Conservation (phyloP, 208 protist species). For the Trypanosoma avium region DNA sequence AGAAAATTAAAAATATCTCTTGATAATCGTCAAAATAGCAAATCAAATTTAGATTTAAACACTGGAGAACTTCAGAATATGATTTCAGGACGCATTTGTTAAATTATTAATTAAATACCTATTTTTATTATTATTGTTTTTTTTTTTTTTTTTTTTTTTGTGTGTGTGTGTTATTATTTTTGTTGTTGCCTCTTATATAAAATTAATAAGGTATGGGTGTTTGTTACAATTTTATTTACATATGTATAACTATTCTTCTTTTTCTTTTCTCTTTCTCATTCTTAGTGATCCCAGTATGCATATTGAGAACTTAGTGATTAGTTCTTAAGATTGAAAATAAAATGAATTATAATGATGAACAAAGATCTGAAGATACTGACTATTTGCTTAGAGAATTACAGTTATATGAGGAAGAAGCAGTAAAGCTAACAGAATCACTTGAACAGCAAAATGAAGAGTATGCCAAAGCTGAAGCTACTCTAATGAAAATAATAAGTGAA, state of each 20-base stretch:
- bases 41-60: neutral
- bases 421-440: constrained; percentile 6
- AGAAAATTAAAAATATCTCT: constrained; percentile 21
- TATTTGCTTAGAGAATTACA: constrained; percentile 12
- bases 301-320: no score
- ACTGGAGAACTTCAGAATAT: constrained; percentile 10
- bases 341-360: constrained; percentile 7
- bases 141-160: constrained; percentile 3
- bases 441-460: constrained; percentile 8
- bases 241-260: neutral
- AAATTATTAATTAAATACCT: neutral
- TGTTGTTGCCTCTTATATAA: no score
- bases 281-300: no score
- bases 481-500: constrained; percentile 6
- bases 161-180: neutral
- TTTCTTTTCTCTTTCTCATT: no score
- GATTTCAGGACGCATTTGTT: constrained; percentile 14
- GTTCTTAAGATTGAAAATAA: neutral
- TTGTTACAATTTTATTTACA: neutral
- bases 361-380: neutral
- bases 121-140: constrained; percentile 5
- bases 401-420: constrained; percentile 9
- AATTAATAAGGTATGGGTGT: neutral
- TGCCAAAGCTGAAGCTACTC: neutral
- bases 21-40: constrained; percentile 2